Conservation (phyloP, 371 early-diverging fungal genomes). For the Nematocida homosporus region DNA sequence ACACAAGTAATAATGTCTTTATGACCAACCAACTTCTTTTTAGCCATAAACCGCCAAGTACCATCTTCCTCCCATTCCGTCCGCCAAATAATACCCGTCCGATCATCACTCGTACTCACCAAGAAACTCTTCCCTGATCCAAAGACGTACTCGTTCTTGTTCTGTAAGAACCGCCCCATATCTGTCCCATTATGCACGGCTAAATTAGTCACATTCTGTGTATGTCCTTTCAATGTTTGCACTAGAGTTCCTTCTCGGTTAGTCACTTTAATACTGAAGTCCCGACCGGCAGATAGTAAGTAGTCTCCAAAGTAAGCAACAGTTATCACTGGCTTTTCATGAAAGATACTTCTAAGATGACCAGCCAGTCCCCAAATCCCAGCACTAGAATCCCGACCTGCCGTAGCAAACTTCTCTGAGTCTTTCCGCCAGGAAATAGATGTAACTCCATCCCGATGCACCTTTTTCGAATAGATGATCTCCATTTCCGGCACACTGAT, state of each 20-base stretch:
- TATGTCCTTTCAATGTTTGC: constrained; percentile 36
- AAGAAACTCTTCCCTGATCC: constrained; percentile 47
- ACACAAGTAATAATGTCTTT: constrained; percentile 92
- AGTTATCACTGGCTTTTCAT: constrained; percentile 49
- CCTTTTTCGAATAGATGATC: constrained; percentile 73
- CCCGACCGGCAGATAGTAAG: constrained; percentile 46
- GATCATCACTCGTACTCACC: constrained; percentile 50
- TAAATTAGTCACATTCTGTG: constrained; percentile 29
- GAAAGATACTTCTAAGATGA: constrained; percentile 38
- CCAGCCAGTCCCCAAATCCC: constrained; percentile 78
- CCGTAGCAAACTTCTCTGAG: constrained; percentile 73
- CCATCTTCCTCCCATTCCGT: constrained; percentile 18
- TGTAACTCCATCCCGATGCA: constrained; percentile 81
- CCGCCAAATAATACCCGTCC: constrained; percentile 45
- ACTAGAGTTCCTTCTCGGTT: not conserved
- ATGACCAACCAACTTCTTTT: constrained; percentile 71
- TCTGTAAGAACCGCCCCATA: not conserved
- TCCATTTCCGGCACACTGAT: constrained; percentile 67
- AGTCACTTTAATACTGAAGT: constrained; percentile 37
- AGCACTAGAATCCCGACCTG: constrained; percentile 84
- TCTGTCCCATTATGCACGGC: constrained; percentile 39
- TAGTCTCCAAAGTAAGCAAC: constrained; percentile 49
- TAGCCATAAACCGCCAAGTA: constrained; percentile 18
- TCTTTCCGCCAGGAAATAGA: constrained; percentile 75
- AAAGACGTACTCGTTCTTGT: not conserved